A percentile compares a stretch with the other conserved stretches of the same genome.
These are phyloP conservation scores for Fragilaria crotonensis DNA, from an alignment of 108 stramenopile species.

Conservation along the genomic window DNA sequence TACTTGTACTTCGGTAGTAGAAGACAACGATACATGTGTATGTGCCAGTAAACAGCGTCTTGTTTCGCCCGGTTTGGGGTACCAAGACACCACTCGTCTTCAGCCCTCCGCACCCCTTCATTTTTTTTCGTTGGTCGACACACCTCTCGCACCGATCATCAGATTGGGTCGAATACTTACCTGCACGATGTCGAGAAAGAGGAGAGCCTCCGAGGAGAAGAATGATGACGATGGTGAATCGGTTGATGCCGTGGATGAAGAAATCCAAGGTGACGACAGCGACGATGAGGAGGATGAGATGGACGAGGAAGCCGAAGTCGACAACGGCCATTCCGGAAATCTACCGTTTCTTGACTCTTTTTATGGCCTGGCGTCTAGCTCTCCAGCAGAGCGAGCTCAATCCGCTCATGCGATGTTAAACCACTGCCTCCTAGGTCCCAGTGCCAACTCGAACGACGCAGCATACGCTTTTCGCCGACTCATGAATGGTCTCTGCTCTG, in stretches of 20 bases:
- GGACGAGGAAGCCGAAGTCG: constrained; percentile 13
- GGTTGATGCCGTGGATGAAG: constrained; percentile 20
- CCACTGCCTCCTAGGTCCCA: constrained; percentile 51
- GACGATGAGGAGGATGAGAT: constrained; percentile 9
- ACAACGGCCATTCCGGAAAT: constrained; percentile 9
- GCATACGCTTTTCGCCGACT: constrained; percentile 71
- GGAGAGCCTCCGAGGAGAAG: constrained; percentile 16
- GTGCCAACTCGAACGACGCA: constrained; percentile 63
- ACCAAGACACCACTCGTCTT: no score
- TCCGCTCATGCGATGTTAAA: constrained; percentile 62
- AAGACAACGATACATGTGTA: no score
- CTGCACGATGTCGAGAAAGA: not conserved
- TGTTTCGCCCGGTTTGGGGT: no score
- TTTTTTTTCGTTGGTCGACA: no score
- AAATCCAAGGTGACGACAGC: constrained; percentile 11
- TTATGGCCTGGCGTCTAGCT: constrained; percentile 57
- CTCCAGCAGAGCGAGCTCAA: constrained; percentile 46
- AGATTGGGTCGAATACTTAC: no score
- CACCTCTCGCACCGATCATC: no score
- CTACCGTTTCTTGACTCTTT: constrained; percentile 74
- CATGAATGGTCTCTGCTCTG: constrained; percentile 74
- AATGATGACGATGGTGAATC: constrained; percentile 25
- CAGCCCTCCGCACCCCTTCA: no score
- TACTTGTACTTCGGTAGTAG: no score
- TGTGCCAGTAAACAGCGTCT: no score